A percentile compares a stretch with the other conserved stretches of the same genome.
These are phyloP conservation scores for Talaromyces funiculosus DNA, from an alignment of 2,329 filamentous ascomycete genomes.

Conservation along the genomic window DNA sequence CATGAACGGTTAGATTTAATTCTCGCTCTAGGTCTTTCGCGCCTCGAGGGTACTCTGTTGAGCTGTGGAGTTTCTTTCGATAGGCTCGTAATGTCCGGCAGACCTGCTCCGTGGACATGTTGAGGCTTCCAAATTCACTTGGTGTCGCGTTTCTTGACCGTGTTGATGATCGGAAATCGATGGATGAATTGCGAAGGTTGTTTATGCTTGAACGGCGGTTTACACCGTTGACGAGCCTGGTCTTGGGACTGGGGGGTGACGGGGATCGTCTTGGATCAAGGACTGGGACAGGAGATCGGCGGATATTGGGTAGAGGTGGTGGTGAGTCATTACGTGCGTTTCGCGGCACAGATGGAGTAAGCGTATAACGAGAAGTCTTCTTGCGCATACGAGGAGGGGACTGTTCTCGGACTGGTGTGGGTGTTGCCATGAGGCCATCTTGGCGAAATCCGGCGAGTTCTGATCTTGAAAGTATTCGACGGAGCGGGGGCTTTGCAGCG, in stretches of 20 bases:
- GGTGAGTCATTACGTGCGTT: slow-evolving; percentile 29
- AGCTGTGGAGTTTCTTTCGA: slow-evolving; percentile 51
- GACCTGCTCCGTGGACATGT: slow-evolving; percentile 52
- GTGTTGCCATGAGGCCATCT: slow-evolving; percentile 41
- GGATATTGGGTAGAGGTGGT: slow-evolving; percentile 22
- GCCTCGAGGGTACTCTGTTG: slow-evolving; percentile 44
- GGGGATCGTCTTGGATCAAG: slow-evolving; percentile 30
- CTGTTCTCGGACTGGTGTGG: slow-evolving; percentile 39
- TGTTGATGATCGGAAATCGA: slow-evolving; percentile 36
- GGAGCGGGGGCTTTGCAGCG: slow-evolving; percentile 64
- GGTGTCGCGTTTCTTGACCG: slow-evolving; percentile 34
- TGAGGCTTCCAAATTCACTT: slow-evolving; percentile 44
- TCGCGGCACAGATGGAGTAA: slow-evolving; percentile 34
- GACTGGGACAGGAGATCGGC: slow-evolving; percentile 26
- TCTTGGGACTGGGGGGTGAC: slow-evolving; percentile 36
- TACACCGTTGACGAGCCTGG: slow-evolving; percentile 25
- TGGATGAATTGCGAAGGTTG: slow-evolving; percentile 43
- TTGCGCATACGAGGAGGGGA: slow-evolving; percentile 51
- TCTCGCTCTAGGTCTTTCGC: slow-evolving; percentile 54
- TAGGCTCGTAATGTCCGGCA: slow-evolving; percentile 54
- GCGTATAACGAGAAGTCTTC: slow-evolving; percentile 49
- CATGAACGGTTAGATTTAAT: slow-evolving; percentile 41
- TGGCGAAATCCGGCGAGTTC: slow-evolving; percentile 75
- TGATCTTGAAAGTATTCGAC: slow-evolving; percentile 78
- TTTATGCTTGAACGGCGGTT: slow-evolving; percentile 25